These are phyloP conservation scores for Exophiala mesophila DNA, from an alignment of 2,329 filamentous ascomycete species.

Conservation along the genomic window DNA sequence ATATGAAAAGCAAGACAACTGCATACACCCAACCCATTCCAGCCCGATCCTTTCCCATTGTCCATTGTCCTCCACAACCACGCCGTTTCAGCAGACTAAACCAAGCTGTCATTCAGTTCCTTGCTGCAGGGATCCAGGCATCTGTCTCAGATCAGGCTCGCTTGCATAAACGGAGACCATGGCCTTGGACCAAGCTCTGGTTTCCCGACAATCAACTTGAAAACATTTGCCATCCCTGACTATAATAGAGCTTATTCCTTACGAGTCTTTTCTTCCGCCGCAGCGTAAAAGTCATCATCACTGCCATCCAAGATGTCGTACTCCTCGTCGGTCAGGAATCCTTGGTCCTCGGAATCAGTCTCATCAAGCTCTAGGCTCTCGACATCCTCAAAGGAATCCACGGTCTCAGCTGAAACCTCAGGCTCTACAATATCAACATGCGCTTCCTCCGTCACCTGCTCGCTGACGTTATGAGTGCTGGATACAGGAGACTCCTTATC, in stretches of 20 bases:
- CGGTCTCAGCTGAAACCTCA: slow-evolving; percentile 45
- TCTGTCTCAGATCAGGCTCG: too few relatives aligned
- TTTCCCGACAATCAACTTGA: too few relatives aligned
- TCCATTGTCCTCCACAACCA: not conserved
- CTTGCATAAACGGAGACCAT: too few relatives aligned
- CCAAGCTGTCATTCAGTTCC: not conserved
- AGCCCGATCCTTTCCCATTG: not conserved
- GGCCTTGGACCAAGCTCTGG: too few relatives aligned
- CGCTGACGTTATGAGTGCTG: slow-evolving; percentile 65
- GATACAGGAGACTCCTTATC: slow-evolving; percentile 85
- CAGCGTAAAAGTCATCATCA: slow-evolving; percentile 68
- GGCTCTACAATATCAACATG: slow-evolving; percentile 30
- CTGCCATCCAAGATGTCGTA: slow-evolving; percentile 96
- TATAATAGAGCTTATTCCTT: not conserved
- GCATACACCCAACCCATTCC: too few relatives aligned
- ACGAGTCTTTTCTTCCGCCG: not conserved
- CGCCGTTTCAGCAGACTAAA: not conserved
- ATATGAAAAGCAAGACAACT: too few relatives aligned
- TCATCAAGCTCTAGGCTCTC: slow-evolving; percentile 53
- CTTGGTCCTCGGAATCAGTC: slow-evolving; percentile 50
- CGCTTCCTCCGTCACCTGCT: slow-evolving; percentile 26
- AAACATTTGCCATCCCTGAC: too few relatives aligned
- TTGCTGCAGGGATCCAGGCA: too few relatives aligned
- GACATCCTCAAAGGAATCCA: slow-evolving; percentile 53
- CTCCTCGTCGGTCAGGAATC: slow-evolving; percentile 94